Base-by-base conservation (phyloP, 257 asterid genomes). In the Ehretia macrophylla region DNA sequence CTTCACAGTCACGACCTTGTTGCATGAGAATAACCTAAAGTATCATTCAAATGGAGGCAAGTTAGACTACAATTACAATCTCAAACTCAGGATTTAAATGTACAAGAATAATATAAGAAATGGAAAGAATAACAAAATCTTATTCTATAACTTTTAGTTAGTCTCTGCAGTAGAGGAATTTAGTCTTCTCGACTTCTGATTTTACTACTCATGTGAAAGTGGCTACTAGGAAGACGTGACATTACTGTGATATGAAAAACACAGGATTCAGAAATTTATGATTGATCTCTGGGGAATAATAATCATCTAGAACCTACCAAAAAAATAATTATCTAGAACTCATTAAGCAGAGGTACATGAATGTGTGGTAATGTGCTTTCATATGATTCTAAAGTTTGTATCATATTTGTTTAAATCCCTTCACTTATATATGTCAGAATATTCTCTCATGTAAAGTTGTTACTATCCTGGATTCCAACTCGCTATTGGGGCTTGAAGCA, bases 11-110 rank as follows among this genome's bases (percentile, higher is more conserved):
- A 17, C 21, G 52, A 58, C 79, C 76, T 63, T 82, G 72, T 65
- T 35, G 80, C 95, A 90, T 83, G 54, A 77, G 63, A 48, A 90
- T 73, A 63, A 52, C 88, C 97, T 90, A 75, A 69, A 10, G 11
- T 54, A 58, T 47, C 39, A 53, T 11, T 19, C 60, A 46, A 22
- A 44, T 19, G 11, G 17, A 11, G 57, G 55, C 57, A 42, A 0
- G 38, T 42, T 27, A 48, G 14, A n/a, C 38, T 21, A 16, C 5
- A 8, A 16, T 5, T 10, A 11, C 57, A 12, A 42, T 10, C 47
- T 42, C 47, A 42, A 42, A 4, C 47, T 42, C 47, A 42, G 47
- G 47, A 10, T 42, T 10, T 42, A 27, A 27, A 27, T 42, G 16
- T 42, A 42, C 16, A 42, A 42, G 16, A 42, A 42, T 42, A 42